Base-by-base conservation (phyloP, 768 basidiomycete species). In the Suillus cothurnatus region DNA sequence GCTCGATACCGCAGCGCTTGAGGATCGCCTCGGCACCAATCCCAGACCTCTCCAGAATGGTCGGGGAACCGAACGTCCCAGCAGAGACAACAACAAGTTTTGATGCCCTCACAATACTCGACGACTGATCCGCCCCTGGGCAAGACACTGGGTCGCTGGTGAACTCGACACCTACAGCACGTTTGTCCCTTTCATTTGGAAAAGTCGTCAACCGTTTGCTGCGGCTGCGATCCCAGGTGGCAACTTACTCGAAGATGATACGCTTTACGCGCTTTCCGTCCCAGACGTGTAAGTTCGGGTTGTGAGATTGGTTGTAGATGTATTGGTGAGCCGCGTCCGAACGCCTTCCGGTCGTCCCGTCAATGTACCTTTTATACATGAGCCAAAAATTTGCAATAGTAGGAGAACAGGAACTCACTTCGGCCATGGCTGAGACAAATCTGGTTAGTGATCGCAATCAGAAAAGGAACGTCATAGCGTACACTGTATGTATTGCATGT, bases 21-120 rank as follows among this genome's bases (percentile, higher is more conserved):
- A 93, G 77, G 47, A 89, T 68, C 1, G 75, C 70, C 21, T 73
- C 70, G 3, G 83, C 81, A 9, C 92, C 92, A 50, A 94, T 88
- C 15, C 93, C 90, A 5, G 88, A 89, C 45, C 86, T 78, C 69
- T 88, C 85, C 9, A 88, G 75, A 43, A 88, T 84, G 5, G 83
- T 76, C 5, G 85, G 83, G 8, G 86, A 85, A 7, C 86, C 86
- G 63, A 88, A 85, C 0, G 86, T 79, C 0, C 85, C 86, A 1
- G 80, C 80, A 6, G 84, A 82, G 14, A 87, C 49, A 32, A 87
- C 80, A 7, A 87, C 82, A 0, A 86, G 75, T 6, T 74, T 77
- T 8, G 80, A 79, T 7, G 83, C 81, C 63, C 70, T 73, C 39
- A 76, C 80, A 32, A n/a, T 73, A 64, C 17, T 64, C 57, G 39